Evolutionary conservation across 805 yeast genomes (phyloP).

Genomic region (Priceomyces fermenticarens): DNA sequence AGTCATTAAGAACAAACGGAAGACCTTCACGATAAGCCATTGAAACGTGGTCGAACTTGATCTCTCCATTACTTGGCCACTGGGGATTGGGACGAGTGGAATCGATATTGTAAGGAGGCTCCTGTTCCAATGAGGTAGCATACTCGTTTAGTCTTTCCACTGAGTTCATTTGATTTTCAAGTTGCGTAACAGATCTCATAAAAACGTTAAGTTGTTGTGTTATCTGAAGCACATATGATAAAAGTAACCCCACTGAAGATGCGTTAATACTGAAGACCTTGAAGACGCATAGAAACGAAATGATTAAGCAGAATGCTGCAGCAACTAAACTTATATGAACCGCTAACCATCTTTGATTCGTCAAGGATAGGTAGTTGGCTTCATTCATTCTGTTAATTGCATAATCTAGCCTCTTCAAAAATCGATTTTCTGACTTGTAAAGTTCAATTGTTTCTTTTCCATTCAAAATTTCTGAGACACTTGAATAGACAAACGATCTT

Average conservation of each 20-base stretch:
- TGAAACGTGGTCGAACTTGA: conserved; percentile 44
- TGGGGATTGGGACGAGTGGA: conserved; percentile 33
- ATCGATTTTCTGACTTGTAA: conserved; percentile 45
- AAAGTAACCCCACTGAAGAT: conserved; percentile 64
- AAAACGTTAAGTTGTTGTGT: conserved; percentile 58
- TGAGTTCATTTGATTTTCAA: conserved; percentile 76
- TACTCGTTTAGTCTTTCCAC: conserved; percentile 70
- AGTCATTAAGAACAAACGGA: conserved; percentile 50
- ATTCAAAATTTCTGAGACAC: conserved; percentile 64
- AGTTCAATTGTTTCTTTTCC: conserved; percentile 66
- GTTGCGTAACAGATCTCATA: conserved; percentile 63
- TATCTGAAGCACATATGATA: conserved; percentile 57
- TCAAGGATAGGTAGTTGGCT: conserved; percentile 59
- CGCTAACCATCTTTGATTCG: conserved; percentile 71
- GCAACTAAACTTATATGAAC: conserved; percentile 56
- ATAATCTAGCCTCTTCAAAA: conserved; percentile 42
- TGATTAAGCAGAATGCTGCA: conserved; percentile 46
- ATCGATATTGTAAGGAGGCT: conserved; percentile 54
- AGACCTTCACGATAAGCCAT: conserved; percentile 54
- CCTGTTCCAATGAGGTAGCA: conserved; percentile 59
- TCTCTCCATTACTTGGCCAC: conserved; percentile 49
- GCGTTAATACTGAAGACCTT: conserved; percentile 34
- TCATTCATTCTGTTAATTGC: conserved; percentile 62
- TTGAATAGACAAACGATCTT: conserved; percentile 65
- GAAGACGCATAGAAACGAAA: conserved; percentile 30